Evolutionary conservation across 495 filamentous ascomycete species (phyloP).

Genomic region (Penicillium desertorum): DNA sequence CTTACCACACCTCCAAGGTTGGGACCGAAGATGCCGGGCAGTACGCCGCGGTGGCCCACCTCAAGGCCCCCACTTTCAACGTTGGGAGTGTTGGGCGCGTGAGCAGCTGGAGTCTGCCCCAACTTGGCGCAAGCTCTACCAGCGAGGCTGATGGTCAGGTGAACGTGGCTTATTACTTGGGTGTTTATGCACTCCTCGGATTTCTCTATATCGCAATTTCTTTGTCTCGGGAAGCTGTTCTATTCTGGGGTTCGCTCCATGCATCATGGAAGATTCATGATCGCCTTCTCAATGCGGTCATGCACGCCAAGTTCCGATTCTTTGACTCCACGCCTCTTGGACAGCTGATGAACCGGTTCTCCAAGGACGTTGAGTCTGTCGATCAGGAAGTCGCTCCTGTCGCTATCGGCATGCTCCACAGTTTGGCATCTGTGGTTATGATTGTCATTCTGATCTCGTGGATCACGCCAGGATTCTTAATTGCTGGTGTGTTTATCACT

Average conservation of each 20-base stretch:
- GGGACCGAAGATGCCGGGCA: slow-evolving; percentile 30
- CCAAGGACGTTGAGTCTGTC: slow-evolving; percentile 91
- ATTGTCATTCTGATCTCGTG: slow-evolving; percentile 88
- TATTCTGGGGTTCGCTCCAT: slow-evolving; percentile 89
- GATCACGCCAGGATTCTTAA: slow-evolving; percentile 90
- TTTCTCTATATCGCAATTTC: slow-evolving; percentile 71
- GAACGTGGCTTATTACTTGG: slow-evolving; percentile 79
- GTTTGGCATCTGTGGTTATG: slow-evolving; percentile 74
- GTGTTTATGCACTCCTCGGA: slow-evolving; percentile 78
- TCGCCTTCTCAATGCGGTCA: slow-evolving; percentile 72
- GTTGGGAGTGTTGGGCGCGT: slow-evolving; percentile 40
- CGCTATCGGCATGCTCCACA: slow-evolving; percentile 70
- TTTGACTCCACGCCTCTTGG: slow-evolving; percentile 97
- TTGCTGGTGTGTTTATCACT: slow-evolving; percentile 84
- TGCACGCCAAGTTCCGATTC: slow-evolving; percentile 91
- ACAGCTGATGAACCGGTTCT: slow-evolving; percentile 98
- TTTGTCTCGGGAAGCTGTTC: slow-evolving; percentile 72
- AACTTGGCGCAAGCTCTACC: slow-evolving; percentile 28
- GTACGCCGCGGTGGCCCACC: slow-evolving; percentile 42
- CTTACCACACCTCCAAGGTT: slow-evolving; percentile 46
- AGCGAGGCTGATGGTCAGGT: slow-evolving; percentile 51
- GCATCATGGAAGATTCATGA: slow-evolving; percentile 86
- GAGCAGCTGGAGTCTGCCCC: slow-evolving; percentile 30
- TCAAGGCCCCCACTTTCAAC: slow-evolving; percentile 46
- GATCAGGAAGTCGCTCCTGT: slow-evolving; percentile 95